Percentiles rank a stretch among this genome's conserved stretches.
Conservation (phyloP, 768 basidiomycete species). For the Mycena rosella region DNA sequence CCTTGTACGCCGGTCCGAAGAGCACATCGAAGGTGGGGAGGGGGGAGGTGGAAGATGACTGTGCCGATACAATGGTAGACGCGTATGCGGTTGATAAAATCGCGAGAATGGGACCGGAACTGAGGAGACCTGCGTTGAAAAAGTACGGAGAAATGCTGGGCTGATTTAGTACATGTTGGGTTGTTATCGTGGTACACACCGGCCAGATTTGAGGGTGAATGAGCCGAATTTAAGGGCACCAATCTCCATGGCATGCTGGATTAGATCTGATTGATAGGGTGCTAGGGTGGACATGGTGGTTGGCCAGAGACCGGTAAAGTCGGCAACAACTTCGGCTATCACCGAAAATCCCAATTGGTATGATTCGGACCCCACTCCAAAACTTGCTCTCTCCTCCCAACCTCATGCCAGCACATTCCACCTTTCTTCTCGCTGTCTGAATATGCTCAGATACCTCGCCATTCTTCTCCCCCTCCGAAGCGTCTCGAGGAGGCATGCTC, state of each 20-base stretch:
- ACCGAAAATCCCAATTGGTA: not conserved
- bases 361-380: conserved; percentile 14
- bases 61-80: conserved; percentile 74
- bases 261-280: conserved; percentile 73
- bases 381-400: not conserved
- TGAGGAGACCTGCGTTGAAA: conserved; percentile 94
- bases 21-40: conserved; percentile 79
- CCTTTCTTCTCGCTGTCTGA: not conserved
- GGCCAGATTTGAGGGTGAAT: conserved; percentile 95
- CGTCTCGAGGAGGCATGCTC: not conserved
- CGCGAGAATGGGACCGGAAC: conserved; percentile 83
- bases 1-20: conserved; percentile 98
- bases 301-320: no score
- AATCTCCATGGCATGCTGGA: conserved; percentile 73
- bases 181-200: conserved; percentile 58
- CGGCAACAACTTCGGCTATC: no score
- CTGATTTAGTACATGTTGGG: conserved; percentile 11
- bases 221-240: conserved; percentile 91
- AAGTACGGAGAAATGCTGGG: conserved; percentile 93
- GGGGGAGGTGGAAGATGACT: conserved; percentile 43
- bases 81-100: conserved; percentile 88
- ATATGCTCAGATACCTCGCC: conserved; percentile 19
- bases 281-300: conserved; percentile 51
- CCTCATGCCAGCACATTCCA: not conserved
- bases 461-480: not conserved